Conservation (phyloP, 2,329 filamentous ascomycete genomes). For the Exophiala oligosperma region DNA sequence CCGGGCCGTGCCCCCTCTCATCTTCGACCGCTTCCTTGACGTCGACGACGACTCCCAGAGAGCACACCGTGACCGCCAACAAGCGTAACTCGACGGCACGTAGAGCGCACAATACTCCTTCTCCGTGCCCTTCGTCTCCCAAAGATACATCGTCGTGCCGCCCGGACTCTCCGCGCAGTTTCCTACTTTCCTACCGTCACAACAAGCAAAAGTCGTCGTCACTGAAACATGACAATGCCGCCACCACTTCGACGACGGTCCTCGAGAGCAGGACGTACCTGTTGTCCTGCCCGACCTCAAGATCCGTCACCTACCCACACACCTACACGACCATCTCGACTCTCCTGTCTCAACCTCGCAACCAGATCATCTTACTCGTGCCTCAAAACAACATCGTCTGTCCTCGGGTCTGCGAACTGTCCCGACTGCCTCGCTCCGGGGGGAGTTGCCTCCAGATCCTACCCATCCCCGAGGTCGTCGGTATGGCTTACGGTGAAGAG, state of each 20-base stretch:
- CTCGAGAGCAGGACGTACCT: slow-evolving; percentile 14
- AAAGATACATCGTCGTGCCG: background rate
- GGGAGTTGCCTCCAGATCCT: slow-evolving; percentile 16
- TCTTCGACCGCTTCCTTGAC: background rate
- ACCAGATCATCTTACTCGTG: slow-evolving; percentile 14
- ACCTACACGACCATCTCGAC: slow-evolving; percentile 18
- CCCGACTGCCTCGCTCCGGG: slow-evolving; percentile 6
- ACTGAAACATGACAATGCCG: slow-evolving; percentile 1
- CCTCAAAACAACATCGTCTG: slow-evolving; percentile 18
- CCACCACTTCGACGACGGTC: background rate
- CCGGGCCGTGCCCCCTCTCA: slow-evolving; percentile 8
- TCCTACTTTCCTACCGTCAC: background rate
- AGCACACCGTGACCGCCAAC: background rate
- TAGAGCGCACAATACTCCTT: background rate
- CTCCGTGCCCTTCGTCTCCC: too few relatives aligned
- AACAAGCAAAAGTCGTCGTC: background rate
- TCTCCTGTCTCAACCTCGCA: slow-evolving; percentile 13
- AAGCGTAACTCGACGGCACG: slow-evolving; percentile 2
- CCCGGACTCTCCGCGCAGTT: background rate
- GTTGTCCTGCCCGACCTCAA: slow-evolving; percentile 8
- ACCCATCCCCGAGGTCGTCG: slow-evolving; percentile 9
- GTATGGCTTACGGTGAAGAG: background rate
- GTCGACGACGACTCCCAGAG: background rate
- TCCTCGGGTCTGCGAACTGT: slow-evolving; percentile 11
- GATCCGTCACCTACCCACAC: slow-evolving; percentile 8